Evolutionary conservation across 1,139 yeast species (phyloP), one percentile per base, ranked within the genome.

Genomic region (Geotrichum reessii): DNA sequence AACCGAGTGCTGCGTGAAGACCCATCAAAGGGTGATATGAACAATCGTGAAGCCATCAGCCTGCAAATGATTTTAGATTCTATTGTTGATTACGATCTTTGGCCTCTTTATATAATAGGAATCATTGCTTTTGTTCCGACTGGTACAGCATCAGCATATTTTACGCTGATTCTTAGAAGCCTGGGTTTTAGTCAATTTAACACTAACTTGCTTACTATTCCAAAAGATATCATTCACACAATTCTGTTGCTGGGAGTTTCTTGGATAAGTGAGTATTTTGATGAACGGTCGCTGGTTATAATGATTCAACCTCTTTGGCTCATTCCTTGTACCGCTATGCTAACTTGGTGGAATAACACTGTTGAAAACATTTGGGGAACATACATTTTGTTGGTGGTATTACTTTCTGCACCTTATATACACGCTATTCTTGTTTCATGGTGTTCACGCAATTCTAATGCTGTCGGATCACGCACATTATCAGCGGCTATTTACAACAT

Each of bases 11-110:
- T 85, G 57, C 72, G 89, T 64, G 88, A 85, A 68, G 91, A 85
- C 65, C 89, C 90, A 6, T 72, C 81, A 0, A 85, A 85, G 70
- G 87, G 88, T 19, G 85, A 82, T 62, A 83, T 84, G 87, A 77
- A 83, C 66, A 85, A 85, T 67, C 76, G 87, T 61, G 82, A 82
- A 64, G 81, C 82, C 0, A 72, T 84, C 9, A 68, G 76, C 7
- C 66, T 71, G 22, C 71, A 65, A 54, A 75, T 76, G 56, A 67
- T 84, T 37, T 65, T 73, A 65, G 68, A 70, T 48, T 73, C 84
- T 0, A 57, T 83, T 2, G 67, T 57, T 9, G 89, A 85, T 68
- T 81, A 77, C 64, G 84, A 84, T 67, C 65, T 83, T 57, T 78
- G 84, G 82, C 88, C 88, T 9, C 70, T 84, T 27, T 85, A 83